Conservation (phyloP, 805 yeast species). For the Saccharomyces paradoxus region DNA sequence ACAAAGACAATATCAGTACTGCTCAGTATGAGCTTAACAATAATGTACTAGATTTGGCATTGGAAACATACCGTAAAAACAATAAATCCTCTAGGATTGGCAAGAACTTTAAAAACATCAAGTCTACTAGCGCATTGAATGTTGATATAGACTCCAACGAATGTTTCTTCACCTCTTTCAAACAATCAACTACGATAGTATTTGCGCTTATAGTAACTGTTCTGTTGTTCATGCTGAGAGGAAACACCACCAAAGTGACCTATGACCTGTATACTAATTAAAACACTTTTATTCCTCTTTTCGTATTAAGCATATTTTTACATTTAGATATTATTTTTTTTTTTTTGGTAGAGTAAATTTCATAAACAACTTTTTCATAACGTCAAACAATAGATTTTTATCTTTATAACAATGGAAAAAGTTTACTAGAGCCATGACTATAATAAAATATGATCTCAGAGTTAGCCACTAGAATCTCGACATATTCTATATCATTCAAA, state of each 20-base stretch:
- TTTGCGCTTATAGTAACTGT: neutral
- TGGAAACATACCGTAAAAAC: neutral
- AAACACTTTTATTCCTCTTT: neutral
- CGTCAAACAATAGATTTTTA: neutral
- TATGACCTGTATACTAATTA: neutral
- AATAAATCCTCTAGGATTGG: neutral
- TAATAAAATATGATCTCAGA: neutral
- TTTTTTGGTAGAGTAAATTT: neutral
- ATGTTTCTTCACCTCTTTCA: neutral
- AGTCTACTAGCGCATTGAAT: neutral
- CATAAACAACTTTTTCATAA: neutral
- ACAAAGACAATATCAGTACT: neutral
- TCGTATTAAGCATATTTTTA: neutral
- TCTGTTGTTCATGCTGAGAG: neutral
- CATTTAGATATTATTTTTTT: neutral
- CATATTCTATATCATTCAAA: neutral
- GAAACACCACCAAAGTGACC: neutral
- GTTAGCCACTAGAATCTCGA: neutral
- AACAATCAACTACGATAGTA: neutral
- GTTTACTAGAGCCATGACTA: neutral
- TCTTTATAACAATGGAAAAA: neutral
- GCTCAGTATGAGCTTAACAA: neutral
- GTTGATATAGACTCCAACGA: neutral
- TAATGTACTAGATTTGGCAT: slow-evolving; percentile 6
- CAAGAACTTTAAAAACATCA: neutral